Evolutionary conservation across 495 filamentous ascomycete genomes (phyloP), one percentile per base, ranked within the genome.

Genomic region (Aspergillus funiculosus): DNA sequence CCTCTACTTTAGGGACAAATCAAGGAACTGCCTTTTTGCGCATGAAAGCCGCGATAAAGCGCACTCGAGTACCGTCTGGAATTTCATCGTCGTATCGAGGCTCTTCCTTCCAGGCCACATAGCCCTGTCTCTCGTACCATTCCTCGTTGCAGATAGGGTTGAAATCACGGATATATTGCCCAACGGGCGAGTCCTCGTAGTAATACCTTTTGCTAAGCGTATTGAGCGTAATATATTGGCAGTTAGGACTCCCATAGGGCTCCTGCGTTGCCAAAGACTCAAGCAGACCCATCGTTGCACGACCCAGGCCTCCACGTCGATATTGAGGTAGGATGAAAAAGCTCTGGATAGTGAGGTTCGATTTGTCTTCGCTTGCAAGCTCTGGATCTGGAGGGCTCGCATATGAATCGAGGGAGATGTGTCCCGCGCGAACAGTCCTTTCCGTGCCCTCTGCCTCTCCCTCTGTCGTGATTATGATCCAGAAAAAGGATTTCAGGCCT

Each of bases 121-220:
- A 64, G 3, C 59, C 61, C n/a, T 48, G 36, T 15, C 24, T 53
- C 46, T 64, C 61, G 31, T 64, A 64, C 61, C 61, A 64, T 25
- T 58, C 54, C 43, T 64, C 46, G 22, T 53, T 53, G 38, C 59
- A 61, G 11, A 61, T 20, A 3, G 59, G 49, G 22, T 36, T 11
- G 11, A 24, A 48, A 27, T 15, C 35, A 53, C 51, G 57, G 10
- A 61, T 10, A 4, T 51, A 44, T 4, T 38, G 39, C 38, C 56
- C 57, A 8, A 56, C 39, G 2, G 43, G 46, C 0, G 32, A 47
- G 20, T 58, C 52, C 9, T 60, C 54, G 19, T 64, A 58, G 2
- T 59, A 25, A 36, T 64, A 53, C 29, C 43, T 37, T 30, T 64
- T 64, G 32, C 56, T 62, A 21, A 60, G 14, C 6, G 50, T 47